Conservation (phyloP, 192 early-diverging fungal genomes). For the Geranomyces michiganensis region DNA sequence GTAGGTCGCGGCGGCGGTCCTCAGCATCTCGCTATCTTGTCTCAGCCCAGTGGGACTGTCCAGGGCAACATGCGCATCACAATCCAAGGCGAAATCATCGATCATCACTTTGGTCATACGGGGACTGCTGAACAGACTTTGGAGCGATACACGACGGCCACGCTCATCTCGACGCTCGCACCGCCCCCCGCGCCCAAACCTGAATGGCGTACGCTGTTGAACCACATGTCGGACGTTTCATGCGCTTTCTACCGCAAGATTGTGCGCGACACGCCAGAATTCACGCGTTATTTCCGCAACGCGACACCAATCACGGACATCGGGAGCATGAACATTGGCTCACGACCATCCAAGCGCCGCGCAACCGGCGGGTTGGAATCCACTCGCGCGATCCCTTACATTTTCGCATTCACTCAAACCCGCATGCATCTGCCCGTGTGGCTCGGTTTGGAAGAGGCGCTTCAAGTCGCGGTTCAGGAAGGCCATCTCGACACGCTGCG, state of each 20-base stretch:
- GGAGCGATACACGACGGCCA: constrained; percentile 44
- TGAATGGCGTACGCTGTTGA: constrained; percentile 34
- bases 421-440: constrained; percentile 40
- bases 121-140: constrained; percentile 42
- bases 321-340: constrained; percentile 40
- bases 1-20: constrained; percentile 46
- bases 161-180: constrained; percentile 39
- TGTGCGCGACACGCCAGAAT: constrained; percentile 34
- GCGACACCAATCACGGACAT: constrained; percentile 38
- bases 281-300: constrained; percentile 36
- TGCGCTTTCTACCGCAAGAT: constrained; percentile 36
- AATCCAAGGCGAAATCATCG: constrained; percentile 46
- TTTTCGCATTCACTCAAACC: constrained; percentile 46
- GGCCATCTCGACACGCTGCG: constrained; percentile 31
- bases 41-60: constrained; percentile 42
- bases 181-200: constrained; percentile 35
- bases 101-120: constrained; percentile 40
- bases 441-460: constrained; percentile 39
- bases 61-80: constrained; percentile 41
- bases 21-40: constrained; percentile 46
- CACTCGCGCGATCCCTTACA: constrained; percentile 43
- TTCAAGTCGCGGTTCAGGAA: constrained; percentile 24
- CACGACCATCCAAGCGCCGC: constrained; percentile 35
- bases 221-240: constrained; percentile 35
- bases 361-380: constrained; percentile 41